These are phyloP conservation scores for Calonectria montana DNA, from an alignment of 2,329 filamentous ascomycete genomes.

Conservation along the genomic window DNA sequence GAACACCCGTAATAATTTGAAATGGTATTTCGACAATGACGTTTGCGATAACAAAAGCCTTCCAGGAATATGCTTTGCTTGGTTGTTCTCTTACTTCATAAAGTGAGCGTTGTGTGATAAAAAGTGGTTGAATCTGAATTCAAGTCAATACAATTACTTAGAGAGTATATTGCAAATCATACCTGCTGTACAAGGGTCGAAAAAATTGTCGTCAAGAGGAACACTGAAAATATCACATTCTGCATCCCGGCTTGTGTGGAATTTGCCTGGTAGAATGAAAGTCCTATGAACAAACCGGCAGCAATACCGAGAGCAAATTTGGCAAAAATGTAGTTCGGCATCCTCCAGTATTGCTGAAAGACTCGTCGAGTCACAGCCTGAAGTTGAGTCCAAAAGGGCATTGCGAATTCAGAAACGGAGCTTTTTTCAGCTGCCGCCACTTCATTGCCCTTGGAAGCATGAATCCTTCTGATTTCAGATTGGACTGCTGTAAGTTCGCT, in stretches of 20 bases:
- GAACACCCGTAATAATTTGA: conserved; percentile 71
- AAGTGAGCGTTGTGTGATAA: conserved; percentile 77
- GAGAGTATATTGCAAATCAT: not conserved
- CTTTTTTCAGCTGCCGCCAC: conserved; percentile 31
- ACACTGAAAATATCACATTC: conserved; percentile 79
- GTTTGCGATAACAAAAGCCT: conserved; percentile 77
- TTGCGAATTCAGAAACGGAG: conserved; percentile 68
- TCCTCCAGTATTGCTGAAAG: conserved; percentile 88
- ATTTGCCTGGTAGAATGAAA: conserved; percentile 72
- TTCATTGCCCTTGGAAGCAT: conserved; percentile 56
- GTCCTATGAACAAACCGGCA: conserved; percentile 78
- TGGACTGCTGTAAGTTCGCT: conserved; percentile 63
- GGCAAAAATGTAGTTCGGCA: conserved; percentile 80
- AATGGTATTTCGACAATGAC: conserved; percentile 79
- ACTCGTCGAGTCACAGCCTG: conserved; percentile 63
- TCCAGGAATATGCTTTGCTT: conserved; percentile 80
- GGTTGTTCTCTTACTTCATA: conserved; percentile 84
- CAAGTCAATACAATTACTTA: conserved; percentile 47
- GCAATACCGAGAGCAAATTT: conserved; percentile 72
- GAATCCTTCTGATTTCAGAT: conserved; percentile 73
- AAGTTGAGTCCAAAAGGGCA: conserved; percentile 76
- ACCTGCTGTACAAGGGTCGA: conserved; percentile 73
- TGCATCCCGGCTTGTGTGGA: conserved; percentile 76
- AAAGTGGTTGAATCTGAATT: conserved; percentile 76
- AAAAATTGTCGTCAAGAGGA: conserved; percentile 82